These are phyloP conservation scores for Leptographium radiaticola DNA, from an alignment of 2,329 filamentous ascomycete genomes.

Conservation along the genomic window DNA sequence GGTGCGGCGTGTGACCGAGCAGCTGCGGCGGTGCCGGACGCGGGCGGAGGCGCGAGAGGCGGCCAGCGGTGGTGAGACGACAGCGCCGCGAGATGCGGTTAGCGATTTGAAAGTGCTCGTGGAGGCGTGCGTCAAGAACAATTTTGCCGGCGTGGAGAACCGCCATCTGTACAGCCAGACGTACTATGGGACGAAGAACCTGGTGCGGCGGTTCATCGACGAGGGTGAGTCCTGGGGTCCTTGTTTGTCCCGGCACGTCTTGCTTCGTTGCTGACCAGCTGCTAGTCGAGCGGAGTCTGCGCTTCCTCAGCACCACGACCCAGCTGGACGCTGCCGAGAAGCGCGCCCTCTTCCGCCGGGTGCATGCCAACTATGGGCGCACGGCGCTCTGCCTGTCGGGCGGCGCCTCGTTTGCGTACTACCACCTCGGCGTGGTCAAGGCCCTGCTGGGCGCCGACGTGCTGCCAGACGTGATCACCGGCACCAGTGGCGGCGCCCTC, in stretches of 20 bases:
- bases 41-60: constrained; percentile 39
- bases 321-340: constrained; percentile 63
- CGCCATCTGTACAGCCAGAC: constrained; percentile 91
- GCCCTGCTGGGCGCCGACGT: constrained; percentile 76
- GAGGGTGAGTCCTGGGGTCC: constrained; percentile 39
- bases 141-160: constrained; percentile 92
- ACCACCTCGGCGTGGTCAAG: constrained; percentile 87
- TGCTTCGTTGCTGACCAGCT: neutral
- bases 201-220: constrained; percentile 82
- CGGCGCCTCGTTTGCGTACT: constrained; percentile 89
- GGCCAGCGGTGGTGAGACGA: constrained; percentile 19
- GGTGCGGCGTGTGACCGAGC: constrained; percentile 60
- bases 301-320: constrained; percentile 54
- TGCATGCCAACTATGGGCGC: constrained; percentile 81
- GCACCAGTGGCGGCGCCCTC: constrained; percentile 86
- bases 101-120: constrained; percentile 60
- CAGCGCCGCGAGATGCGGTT: constrained; percentile 15
- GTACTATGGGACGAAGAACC: constrained; percentile 92
- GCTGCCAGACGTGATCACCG: constrained; percentile 87
- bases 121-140: constrained; percentile 92
- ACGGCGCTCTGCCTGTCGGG: constrained; percentile 89
- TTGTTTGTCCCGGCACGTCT: neutral
- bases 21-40: constrained; percentile 54
- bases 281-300: constrained; percentile 50
- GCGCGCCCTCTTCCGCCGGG: constrained; percentile 68